Conservation (phyloP, 495 filamentous ascomycete genomes). For the Recurvomyces mirabilis region DNA sequence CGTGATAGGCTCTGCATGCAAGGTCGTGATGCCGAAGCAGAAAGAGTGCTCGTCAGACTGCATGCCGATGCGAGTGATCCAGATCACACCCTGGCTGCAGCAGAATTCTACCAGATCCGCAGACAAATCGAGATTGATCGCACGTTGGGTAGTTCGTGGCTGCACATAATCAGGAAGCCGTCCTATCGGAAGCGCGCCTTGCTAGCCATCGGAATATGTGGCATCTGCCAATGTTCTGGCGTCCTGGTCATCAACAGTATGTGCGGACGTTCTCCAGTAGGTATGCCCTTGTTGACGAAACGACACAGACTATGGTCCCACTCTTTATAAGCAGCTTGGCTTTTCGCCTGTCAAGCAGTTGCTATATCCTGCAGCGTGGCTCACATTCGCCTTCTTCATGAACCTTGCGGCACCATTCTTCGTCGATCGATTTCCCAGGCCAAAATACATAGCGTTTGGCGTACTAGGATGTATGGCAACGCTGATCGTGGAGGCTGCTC, state of each 20-base stretch:
- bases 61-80: conserved; percentile 23
- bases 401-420: conserved; percentile 15
- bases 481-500: conserved; percentile 25
- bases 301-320: conserved; percentile 26
- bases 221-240: conserved; percentile 21
- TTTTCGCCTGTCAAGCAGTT: conserved; percentile 19
- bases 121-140: conserved; percentile 23
- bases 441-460: conserved; percentile 21
- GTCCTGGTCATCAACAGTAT: conserved; percentile 25
- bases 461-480: conserved; percentile 23
- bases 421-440: conserved; percentile 25
- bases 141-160: conserved; percentile 17
- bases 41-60: conserved; percentile 16
- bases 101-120: conserved; percentile 26
- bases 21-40: conserved; percentile 25
- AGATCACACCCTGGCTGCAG: conserved; percentile 16
- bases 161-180: conserved; percentile 22
- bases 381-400: conserved; percentile 19
- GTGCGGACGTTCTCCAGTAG: neutral
- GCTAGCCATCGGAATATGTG: conserved; percentile 17
- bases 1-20: conserved; percentile 25
- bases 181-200: conserved; percentile 24
- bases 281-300: neutral
- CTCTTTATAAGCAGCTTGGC: conserved; percentile 24
- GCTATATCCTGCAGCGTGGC: conserved; percentile 21